Evolutionary conservation across 2,329 filamentous ascomycete genomes (phyloP).

Genomic region (Penicillium decumbens): DNA sequence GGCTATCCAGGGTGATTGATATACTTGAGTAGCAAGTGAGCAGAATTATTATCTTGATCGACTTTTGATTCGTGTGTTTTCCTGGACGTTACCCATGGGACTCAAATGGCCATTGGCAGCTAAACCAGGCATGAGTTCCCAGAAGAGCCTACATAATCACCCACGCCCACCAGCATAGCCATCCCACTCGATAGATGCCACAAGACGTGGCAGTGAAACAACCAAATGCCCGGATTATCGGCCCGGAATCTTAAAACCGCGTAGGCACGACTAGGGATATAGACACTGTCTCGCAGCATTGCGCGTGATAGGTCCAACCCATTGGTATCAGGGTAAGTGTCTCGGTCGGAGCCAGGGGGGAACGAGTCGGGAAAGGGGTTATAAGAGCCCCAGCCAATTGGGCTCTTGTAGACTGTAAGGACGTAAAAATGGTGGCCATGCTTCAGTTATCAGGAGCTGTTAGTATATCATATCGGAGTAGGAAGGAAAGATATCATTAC

Average conservation of each 20-base stretch:
- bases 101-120: too few relatives aligned
- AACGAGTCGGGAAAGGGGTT: constrained; percentile 31
- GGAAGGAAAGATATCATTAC: constrained; percentile 23
- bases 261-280: constrained; percentile 52
- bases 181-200: not conserved
- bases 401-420: constrained; percentile 26
- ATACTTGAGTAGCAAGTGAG: too few relatives aligned
- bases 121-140: not conserved
- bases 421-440: constrained; percentile 38
- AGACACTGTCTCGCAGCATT: constrained; percentile 52
- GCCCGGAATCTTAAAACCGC: constrained; percentile 53
- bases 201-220: constrained; percentile 40
- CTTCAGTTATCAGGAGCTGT: constrained; percentile 11
- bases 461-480: not conserved
- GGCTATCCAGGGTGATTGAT: too few relatives aligned
- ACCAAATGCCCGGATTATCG: constrained; percentile 51
- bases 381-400: constrained; percentile 36
- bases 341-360: constrained; percentile 24
- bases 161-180: not conserved
- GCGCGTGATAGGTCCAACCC: constrained; percentile 27
- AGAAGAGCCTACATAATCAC: not conserved
- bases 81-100: too few relatives aligned
- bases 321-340: not conserved
- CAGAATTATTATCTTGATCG: too few relatives aligned
- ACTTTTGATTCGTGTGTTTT: too few relatives aligned